Conservation (phyloP, 208 protist species). For the Porcisia deanei region DNA sequence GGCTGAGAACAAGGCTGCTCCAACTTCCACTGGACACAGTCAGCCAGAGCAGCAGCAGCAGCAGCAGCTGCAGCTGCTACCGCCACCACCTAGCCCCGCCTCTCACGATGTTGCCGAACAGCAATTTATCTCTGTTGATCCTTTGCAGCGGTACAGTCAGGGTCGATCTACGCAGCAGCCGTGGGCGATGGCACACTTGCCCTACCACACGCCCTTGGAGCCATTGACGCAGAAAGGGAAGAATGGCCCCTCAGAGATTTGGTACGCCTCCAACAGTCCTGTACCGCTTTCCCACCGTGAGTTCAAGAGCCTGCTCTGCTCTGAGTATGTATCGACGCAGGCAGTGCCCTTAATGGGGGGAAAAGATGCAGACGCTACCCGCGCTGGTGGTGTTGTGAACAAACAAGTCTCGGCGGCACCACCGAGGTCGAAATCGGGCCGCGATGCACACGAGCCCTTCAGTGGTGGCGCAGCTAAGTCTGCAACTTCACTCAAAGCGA, state of each 20-base stretch:
- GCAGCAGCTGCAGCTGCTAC: constrained; percentile 19
- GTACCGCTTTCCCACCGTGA: constrained; percentile 35
- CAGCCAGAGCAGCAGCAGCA: neutral
- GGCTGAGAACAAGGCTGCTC: neutral
- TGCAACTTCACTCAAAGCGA: neutral
- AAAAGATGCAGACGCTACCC: neutral
- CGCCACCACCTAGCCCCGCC: constrained; percentile 21
- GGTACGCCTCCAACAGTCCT: constrained; percentile 27
- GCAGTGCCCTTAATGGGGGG: neutral
- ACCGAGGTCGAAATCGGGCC: neutral
- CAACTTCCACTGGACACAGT: neutral
- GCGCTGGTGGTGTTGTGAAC: constrained; percentile 2
- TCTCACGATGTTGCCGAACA: constrained; percentile 2
- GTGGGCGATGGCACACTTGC: constrained; percentile 25
- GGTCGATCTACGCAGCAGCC: constrained; percentile 9
- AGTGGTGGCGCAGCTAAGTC: neutral
- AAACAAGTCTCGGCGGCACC: neutral
- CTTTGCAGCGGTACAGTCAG: constrained; percentile 14
- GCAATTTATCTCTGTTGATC: constrained; percentile 19
- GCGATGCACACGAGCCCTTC: constrained; percentile 22
- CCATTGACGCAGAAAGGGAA: constrained; percentile 3
- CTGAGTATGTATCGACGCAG: constrained; percentile 41
- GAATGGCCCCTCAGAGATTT: constrained; percentile 21
- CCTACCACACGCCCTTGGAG: neutral
- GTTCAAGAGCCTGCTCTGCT: constrained; percentile 75